These are phyloP conservation scores for Sporothrix variecibatus DNA, from an alignment of 2,329 filamentous ascomycete species.

Conservation along the genomic window DNA sequence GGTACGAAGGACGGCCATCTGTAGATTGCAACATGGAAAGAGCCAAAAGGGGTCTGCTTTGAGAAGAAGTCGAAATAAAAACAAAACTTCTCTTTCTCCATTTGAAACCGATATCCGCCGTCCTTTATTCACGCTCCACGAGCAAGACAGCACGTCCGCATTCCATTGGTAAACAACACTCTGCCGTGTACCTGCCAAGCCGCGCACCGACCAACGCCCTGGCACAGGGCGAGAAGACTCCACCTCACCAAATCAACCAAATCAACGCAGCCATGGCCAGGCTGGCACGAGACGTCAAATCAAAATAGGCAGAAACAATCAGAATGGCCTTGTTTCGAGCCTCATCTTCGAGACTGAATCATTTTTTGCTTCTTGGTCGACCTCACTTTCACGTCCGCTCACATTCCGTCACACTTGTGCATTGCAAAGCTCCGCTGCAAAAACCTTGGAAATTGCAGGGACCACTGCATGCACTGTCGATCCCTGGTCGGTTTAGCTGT, in stretches of 20 bases:
- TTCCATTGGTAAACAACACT: slow-evolving; percentile 11
- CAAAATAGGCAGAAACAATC: background rate
- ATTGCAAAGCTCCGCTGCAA: background rate
- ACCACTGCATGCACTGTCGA: slow-evolving; percentile 26
- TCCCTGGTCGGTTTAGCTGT: slow-evolving; percentile 14
- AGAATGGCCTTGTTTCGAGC: background rate
- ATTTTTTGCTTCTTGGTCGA: background rate
- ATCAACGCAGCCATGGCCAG: background rate
- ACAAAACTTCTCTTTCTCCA: background rate
- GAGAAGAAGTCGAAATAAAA: background rate
- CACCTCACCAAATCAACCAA: background rate
- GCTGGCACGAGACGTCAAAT: background rate
- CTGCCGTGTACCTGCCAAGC: slow-evolving; percentile 3
- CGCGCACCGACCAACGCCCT: background rate
- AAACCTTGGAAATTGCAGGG: slow-evolving; percentile 24
- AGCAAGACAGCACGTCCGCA: background rate
- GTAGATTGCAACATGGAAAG: slow-evolving; percentile 5
- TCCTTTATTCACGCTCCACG: background rate
- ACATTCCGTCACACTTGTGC: background rate
- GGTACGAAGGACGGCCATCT: background rate
- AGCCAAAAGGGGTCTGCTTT: background rate
- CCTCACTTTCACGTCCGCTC: background rate
- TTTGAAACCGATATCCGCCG: background rate
- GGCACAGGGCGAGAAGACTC: background rate
- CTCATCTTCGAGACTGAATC: background rate